phyloP scores from a whole-genome alignment of 805 yeast species.

The Monosporozyma aquatica region DNA sequence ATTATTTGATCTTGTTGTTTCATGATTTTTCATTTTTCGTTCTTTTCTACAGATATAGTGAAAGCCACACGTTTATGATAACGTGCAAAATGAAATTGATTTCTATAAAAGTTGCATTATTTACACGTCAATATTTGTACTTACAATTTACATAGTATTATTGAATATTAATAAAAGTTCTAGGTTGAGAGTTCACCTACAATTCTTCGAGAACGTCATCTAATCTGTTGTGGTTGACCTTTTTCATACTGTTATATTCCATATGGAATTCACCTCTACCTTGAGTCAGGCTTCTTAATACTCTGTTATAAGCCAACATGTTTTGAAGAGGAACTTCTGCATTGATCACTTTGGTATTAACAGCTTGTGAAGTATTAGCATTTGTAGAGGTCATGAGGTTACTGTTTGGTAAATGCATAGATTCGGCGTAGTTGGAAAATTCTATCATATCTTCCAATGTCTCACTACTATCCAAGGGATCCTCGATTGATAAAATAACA shows the following conservation, averaged over 20 bases:
- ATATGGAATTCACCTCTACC: conserved; percentile 82
- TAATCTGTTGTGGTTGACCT: not conserved
- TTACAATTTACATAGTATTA: too few species aligned
- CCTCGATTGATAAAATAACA: conserved; percentile 60
- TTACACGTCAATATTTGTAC: too few species aligned
- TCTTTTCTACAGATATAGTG: too few species aligned
- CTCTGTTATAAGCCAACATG: conserved; percentile 81
- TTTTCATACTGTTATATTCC: conserved; percentile 59
- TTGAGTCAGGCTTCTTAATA: conserved; percentile 73
- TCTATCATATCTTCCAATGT: conserved; percentile 8
- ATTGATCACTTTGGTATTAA: conserved; percentile 41
- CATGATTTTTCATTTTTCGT: too few species aligned
- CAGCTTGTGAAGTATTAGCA: conserved; percentile 4
- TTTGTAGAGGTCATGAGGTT: not conserved
- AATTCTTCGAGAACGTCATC: not conserved
- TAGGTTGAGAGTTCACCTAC: too few species aligned
- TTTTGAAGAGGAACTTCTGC: conserved; percentile 81
- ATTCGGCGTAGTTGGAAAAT: conserved; percentile 48
- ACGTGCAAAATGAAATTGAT: too few species aligned
- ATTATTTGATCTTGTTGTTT: too few species aligned
- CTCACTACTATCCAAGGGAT: conserved; percentile 33
- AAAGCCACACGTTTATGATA: too few species aligned
- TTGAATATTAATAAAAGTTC: too few species aligned
- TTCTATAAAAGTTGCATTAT: too few species aligned
- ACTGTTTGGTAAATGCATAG: conserved; percentile 50